Percentiles rank a stretch among this genome's conserved stretches.
Evolutionary conservation across 1,139 yeast genomes (phyloP).

Genomic region (Hemisphaericaspora xylanilytica): DNA sequence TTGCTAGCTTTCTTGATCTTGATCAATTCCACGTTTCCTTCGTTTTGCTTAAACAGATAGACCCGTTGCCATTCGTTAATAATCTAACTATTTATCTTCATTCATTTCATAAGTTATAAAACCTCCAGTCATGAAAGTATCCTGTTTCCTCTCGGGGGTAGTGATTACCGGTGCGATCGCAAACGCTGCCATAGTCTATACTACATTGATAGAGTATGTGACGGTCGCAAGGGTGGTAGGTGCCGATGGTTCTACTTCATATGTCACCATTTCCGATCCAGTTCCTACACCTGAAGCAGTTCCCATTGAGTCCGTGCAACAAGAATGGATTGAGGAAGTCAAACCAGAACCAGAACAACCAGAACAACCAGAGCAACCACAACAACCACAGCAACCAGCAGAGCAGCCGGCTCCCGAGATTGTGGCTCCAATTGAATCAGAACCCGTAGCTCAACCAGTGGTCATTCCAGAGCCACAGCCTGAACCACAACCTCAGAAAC

Average conservation of each 20-base stretch:
- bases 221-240: conserved; percentile 17
- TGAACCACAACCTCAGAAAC: conserved; percentile 1
- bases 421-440: conserved; percentile 1
- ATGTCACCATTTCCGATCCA: neutral
- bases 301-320: neutral
- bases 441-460: conserved; percentile 6
- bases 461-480: conserved; percentile 4
- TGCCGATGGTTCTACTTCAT: neutral
- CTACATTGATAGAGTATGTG: conserved; percentile 22
- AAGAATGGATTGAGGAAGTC: neutral
- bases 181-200: conserved; percentile 21
- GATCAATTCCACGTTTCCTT: too few relatives aligned
- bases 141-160: conserved; percentile 3
- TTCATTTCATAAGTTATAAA: neutral
- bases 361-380: conserved; percentile 4
- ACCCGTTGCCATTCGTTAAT: neutral
- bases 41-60: too few relatives aligned
- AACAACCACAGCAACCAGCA: conserved; percentile 3
- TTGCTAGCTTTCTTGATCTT: too few relatives aligned
- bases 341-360: neutral
- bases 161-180: conserved; percentile 11
- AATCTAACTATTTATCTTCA: neutral
- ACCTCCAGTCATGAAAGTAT: neutral
- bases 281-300: neutral
- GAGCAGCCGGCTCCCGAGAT: too few relatives aligned